Conservation (phyloP, 2,329 filamentous ascomycete genomes). For the Plenodomus lindquistii region DNA sequence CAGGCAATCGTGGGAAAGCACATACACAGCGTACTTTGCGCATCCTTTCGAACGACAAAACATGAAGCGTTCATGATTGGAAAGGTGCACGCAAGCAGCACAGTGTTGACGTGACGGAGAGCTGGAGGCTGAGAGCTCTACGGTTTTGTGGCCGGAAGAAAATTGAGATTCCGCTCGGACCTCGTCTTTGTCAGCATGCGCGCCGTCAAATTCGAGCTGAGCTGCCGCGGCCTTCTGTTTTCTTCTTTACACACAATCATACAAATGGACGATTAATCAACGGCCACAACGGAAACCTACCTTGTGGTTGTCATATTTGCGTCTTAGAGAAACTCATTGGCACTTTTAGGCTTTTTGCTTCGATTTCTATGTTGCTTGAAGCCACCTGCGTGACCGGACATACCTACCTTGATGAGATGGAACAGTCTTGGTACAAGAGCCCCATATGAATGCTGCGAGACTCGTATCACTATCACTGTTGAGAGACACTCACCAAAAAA, state of each 20-base stretch:
- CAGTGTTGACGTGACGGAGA: conserved; percentile 8
- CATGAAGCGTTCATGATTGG: conserved; percentile 17
- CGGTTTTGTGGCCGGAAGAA: conserved; percentile 9
- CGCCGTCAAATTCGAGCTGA: conserved; percentile 19
- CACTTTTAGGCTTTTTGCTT: conserved; percentile 45
- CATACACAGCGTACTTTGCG: conserved; percentile 6
- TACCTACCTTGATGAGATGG: not conserved
- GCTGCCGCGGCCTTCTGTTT: conserved; percentile 15
- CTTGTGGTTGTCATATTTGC: conserved; percentile 53
- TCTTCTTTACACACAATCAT: conserved; percentile 48
- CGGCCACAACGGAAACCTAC: conserved; percentile 42
- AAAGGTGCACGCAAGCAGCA: conserved; percentile 4
- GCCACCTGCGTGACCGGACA: conserved; percentile 47
- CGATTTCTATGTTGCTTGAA: conserved; percentile 37
- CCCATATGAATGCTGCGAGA: not conserved
- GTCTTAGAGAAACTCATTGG: conserved; percentile 44
- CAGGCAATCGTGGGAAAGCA: conserved; percentile 54
- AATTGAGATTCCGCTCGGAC: conserved; percentile 16
- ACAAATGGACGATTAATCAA: conserved; percentile 52
- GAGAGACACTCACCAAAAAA: no score
- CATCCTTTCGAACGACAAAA: conserved; percentile 10
- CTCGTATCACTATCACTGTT: not conserved
- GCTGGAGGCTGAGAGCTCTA: conserved; percentile 5
- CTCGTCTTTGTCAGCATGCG: conserved; percentile 11
- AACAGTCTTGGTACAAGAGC: not conserved